Conservation (phyloP, 192 early-diverging fungal species). For the Dissophora globulifera region DNA sequence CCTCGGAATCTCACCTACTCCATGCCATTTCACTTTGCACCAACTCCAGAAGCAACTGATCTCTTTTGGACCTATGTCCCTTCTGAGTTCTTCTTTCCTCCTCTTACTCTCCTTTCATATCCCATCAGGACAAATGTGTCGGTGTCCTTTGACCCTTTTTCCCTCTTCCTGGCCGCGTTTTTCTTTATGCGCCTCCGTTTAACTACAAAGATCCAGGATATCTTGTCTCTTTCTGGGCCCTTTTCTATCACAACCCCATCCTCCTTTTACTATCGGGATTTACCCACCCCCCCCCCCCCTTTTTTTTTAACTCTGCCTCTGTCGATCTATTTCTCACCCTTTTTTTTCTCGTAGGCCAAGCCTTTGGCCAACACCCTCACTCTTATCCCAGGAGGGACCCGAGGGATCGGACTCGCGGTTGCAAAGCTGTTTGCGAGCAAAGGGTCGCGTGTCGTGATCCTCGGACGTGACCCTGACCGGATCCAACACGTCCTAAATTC, state of each 20-base stretch:
- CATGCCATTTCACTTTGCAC: neutral
- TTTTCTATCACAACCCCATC: neutral
- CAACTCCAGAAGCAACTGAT: conserved; percentile 3
- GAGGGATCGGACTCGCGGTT: conserved; percentile 81
- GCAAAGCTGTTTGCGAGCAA: conserved; percentile 68
- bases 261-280: neutral
- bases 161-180: neutral
- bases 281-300: too few relatives aligned
- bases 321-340: too few relatives aligned
- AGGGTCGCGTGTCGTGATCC: conserved; percentile 64
- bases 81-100: too few relatives aligned
- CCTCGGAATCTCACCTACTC: too few relatives aligned
- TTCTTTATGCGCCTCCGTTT: too few relatives aligned
- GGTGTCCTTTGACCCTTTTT: too few relatives aligned
- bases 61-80: too few relatives aligned
- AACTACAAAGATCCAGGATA: too few relatives aligned
- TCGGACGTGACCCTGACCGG: conserved; percentile 61
- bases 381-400: conserved; percentile 76
- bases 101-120: too few relatives aligned
- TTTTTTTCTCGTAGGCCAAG: neutral
- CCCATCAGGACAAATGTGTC: too few relatives aligned
- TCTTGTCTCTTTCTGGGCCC: neutral
- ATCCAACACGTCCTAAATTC: conserved; percentile 37
- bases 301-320: too few relatives aligned
- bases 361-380: conserved; percentile 38